Evolutionary conservation across 108 stramenopile genomes (phyloP).

Genomic region (Cyclotella sp.): DNA sequence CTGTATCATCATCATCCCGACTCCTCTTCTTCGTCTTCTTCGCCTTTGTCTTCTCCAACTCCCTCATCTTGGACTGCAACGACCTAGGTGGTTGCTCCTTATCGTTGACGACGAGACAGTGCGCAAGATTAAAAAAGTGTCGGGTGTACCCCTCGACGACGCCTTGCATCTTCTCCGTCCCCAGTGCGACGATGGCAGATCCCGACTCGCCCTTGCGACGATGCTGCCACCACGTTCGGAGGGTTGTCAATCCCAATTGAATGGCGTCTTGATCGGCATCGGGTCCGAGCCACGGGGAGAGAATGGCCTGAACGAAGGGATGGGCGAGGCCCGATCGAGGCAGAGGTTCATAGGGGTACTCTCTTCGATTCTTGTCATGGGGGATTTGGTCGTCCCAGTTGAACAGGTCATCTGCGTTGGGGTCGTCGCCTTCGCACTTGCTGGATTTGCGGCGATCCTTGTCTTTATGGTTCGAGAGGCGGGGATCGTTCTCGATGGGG

Average conservation of each 20-base stretch:
- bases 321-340: slow-evolving; percentile 86
- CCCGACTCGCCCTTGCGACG: slow-evolving; percentile 91
- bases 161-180: slow-evolving; percentile 91
- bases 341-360: slow-evolving; percentile 89
- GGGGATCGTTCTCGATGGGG: slow-evolving; percentile 59
- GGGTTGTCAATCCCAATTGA: slow-evolving; percentile 84
- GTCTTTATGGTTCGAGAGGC: slow-evolving; percentile 5
- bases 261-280: slow-evolving; percentile 92
- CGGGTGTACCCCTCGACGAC: slow-evolving; percentile 94
- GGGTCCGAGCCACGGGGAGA: slow-evolving; percentile 89
- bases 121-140: slow-evolving; percentile 86
- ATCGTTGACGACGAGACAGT: slow-evolving; percentile 84
- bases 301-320: slow-evolving; percentile 90
- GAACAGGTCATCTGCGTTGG: slow-evolving; percentile 27
- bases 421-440: slow-evolving; percentile 21
- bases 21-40: slow-evolving; percentile 72
- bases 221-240: slow-evolving; percentile 94
- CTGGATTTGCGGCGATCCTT: slow-evolving; percentile 1
- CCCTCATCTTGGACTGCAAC: slow-evolving; percentile 79
- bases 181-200: slow-evolving; percentile 82
- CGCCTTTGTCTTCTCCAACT: slow-evolving; percentile 73
- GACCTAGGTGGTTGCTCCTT: slow-evolving; percentile 88
- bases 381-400: slow-evolving; percentile 13
- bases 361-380: slow-evolving; percentile 45
- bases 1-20: slow-evolving; percentile 51